These are phyloP conservation scores for Dorcoceras hygrometricum DNA, from an alignment of 257 asterid species.

Conservation along the genomic window DNA sequence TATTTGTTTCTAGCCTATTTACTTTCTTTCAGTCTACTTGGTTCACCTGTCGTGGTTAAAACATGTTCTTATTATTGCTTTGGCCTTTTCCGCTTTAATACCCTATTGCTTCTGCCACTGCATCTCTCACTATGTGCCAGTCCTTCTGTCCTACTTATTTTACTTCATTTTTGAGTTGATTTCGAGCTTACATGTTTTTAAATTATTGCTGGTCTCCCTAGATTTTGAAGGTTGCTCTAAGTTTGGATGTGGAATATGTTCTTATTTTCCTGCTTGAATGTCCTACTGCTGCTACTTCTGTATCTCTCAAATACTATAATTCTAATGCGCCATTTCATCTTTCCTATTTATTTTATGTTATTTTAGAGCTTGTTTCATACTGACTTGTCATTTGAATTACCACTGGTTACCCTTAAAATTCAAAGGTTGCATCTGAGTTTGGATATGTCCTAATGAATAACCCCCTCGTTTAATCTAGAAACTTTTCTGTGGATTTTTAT, in stretches of 20 bases:
- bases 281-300: neutral
- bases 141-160: neutral
- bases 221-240: neutral
- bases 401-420: neutral
- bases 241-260: neutral
- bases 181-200: neutral
- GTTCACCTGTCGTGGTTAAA: neutral
- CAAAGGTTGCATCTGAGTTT: neutral
- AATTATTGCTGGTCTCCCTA: neutral
- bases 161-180: neutral
- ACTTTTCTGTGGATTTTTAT: too few relatives aligned
- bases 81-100: neutral
- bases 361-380: neutral
- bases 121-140: neutral
- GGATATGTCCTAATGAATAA: conserved; percentile 16
- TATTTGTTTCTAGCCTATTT: neutral
- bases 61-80: neutral
- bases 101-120: neutral
- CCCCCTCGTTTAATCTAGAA: neutral
- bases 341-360: neutral
- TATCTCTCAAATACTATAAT: neutral
- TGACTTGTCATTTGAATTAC: neutral
- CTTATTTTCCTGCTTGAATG: neutral
- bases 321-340: neutral
- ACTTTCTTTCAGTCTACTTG: neutral